Evolutionary conservation across 2,329 filamentous ascomycete species (phyloP).

Genomic region (Geosmithia morbida): DNA sequence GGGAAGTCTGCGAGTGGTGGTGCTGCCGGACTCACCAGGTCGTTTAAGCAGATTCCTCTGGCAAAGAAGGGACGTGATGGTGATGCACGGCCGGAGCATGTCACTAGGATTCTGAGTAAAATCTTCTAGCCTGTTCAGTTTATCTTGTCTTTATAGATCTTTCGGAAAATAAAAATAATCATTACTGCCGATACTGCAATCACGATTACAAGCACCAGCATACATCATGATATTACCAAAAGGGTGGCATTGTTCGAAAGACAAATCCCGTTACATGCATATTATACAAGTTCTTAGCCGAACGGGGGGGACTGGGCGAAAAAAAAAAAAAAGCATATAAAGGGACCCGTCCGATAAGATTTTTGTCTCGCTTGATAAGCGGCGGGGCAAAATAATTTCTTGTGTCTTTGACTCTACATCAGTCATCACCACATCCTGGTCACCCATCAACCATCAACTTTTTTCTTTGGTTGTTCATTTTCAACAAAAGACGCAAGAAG

Average conservation of each 20-base stretch:
- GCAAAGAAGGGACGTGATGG: slow-evolving; percentile 31
- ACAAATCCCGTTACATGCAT: not conserved
- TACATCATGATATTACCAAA: no score
- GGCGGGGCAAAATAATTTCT: slow-evolving; percentile 6
- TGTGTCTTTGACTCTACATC: slow-evolving; percentile 1
- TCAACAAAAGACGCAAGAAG: not conserved
- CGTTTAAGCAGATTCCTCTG: slow-evolving; percentile 54
- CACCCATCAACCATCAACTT: not conserved
- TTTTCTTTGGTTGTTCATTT: not conserved
- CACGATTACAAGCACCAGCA: no score
- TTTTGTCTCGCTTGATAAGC: slow-evolving; percentile 6
- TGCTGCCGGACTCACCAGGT: slow-evolving; percentile 13
- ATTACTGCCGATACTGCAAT: no score
- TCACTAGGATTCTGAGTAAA: slow-evolving; percentile 47
- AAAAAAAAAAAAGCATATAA: not conserved
- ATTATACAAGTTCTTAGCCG: not conserved
- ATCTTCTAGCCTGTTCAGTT: slow-evolving; percentile 34
- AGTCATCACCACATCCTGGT: not conserved
- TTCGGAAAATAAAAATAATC: not conserved
- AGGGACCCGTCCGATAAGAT: slow-evolving; percentile 4
- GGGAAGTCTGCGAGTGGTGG: no score
- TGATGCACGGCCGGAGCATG: slow-evolving; percentile 36
- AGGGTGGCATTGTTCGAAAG: no score
- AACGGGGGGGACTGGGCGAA: not conserved
- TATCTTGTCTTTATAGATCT: not conserved